Evolutionary conservation across 2,329 filamentous ascomycete species (phyloP), one percentile per base, ranked within the genome.

Genomic region (Exserohilum rostratum): DNA sequence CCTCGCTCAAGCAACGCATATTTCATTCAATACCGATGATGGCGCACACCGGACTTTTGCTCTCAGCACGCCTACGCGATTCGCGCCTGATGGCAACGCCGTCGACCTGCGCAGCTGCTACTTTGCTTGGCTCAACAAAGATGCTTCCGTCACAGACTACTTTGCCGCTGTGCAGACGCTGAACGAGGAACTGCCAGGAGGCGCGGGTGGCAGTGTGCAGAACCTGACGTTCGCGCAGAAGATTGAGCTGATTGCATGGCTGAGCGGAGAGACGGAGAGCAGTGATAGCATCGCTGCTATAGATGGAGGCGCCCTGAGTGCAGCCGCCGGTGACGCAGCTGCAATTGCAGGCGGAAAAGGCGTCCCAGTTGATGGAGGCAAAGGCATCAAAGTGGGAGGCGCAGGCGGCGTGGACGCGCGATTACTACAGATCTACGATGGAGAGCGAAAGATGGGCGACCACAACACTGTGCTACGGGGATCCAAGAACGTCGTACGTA

Each of bases 51-150:
- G 84, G 50, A 82, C 86, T 5, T 82, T 96, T 54, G 81, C 88
- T 1, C 84, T 96, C 62, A 86, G 85, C 46, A 83, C 84, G 12
- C 83, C 88, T 9, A 99, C 95, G 64, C 91, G 95, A 67, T 98
- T 98, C 80, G 84, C 90, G 57, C 93, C 91, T 17, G 77, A 77
- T 30, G 69, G 85, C 66, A 81, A 82, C 51, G 83, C 89, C 4
- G 87, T 96, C 68, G 91, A 97, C 73, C 82, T 99, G 65, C 91
- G 95, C 72, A 95, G 90, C 74, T 93, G 97, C 77, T 97, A 93
- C 80, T 96, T 98, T 72, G 92, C 92, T 51, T 99, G 92, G 91
- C 83, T 90, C 69, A 96, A 97, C 78, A 91, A 92, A 75, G 93
- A 98, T 79, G 87, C 89, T 50, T 87, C 89, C 50, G 92, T 96